These are phyloP conservation scores for Suillus sp. DNA, from an alignment of 768 basidiomycete genomes.

Conservation along the genomic window DNA sequence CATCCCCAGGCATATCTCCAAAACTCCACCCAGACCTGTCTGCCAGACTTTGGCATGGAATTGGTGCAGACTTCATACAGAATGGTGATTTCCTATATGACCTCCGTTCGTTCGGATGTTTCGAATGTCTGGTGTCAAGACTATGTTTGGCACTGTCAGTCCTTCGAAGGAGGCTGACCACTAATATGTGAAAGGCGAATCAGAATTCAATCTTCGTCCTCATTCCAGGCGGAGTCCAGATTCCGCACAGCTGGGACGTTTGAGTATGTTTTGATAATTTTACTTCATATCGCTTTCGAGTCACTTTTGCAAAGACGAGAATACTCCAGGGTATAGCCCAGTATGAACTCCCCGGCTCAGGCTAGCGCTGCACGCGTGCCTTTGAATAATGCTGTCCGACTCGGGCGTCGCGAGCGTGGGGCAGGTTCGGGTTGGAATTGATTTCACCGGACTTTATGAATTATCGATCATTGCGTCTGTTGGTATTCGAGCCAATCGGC, in stretches of 20 bases:
- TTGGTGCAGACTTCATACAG: not conserved
- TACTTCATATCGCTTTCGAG: not conserved
- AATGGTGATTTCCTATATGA: not conserved
- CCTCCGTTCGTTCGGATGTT: not conserved
- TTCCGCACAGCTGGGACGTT: not conserved
- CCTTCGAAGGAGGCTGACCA: not conserved
- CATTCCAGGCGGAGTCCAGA: not conserved
- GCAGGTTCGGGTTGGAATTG: too few relatives aligned
- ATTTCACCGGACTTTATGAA: too few relatives aligned
- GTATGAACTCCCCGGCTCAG: not conserved
- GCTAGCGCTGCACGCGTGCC: not conserved
- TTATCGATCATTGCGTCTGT: not conserved
- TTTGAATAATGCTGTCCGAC: not conserved
- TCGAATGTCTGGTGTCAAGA: not conserved
- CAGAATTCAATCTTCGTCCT: not conserved
- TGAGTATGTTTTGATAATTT: not conserved
- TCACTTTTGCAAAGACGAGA: not conserved
- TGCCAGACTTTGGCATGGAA: not conserved
- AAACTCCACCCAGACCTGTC: not conserved
- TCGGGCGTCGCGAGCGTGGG: not conserved
- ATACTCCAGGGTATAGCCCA: not conserved
- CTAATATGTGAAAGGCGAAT: not conserved
- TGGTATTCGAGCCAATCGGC: not conserved
- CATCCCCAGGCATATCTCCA: not conserved
- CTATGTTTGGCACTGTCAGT: not conserved